Percentiles rank a stretch among this genome's conserved stretches.
These are phyloP conservation scores for Ciborinia camelliae DNA, from an alignment of 2,329 filamentous ascomycete species.

Conservation along the genomic window DNA sequence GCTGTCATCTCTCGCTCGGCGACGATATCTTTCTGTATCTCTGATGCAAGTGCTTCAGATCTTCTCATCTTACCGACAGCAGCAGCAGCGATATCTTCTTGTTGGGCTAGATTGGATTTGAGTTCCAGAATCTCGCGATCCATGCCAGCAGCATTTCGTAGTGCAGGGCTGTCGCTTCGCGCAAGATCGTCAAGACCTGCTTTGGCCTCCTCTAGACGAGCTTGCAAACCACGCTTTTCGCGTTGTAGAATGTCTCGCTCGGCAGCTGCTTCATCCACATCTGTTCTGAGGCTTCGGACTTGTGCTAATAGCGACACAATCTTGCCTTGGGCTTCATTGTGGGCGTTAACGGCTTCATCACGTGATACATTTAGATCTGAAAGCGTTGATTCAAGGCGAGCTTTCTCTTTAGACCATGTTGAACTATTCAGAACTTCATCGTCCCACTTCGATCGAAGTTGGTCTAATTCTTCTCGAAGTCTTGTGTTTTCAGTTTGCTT, in stretches of 20 bases:
- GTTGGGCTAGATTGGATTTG: conserved; percentile 82
- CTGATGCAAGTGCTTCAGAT: conserved; percentile 79
- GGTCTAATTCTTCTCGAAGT: conserved; percentile 92
- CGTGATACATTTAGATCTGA: conserved; percentile 86
- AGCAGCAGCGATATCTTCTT: conserved; percentile 87
- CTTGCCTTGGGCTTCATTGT: conserved; percentile 93
- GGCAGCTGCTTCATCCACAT: conserved; percentile 78
- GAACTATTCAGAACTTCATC: conserved; percentile 96
- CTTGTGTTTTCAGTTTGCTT: conserved; percentile 83
- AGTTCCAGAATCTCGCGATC: conserved; percentile 88
- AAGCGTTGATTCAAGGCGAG: conserved; percentile 82
- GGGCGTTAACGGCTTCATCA: conserved; percentile 87
- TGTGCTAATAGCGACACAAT: conserved; percentile 88
- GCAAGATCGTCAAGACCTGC: conserved; percentile 84
- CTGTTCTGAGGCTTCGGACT: conserved; percentile 76
- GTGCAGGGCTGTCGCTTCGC: conserved; percentile 77
- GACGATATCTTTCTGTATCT: conserved; percentile 90
- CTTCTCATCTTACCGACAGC: conserved; percentile 97
- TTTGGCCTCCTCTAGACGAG: conserved; percentile 81
- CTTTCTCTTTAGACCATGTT: conserved; percentile 97
- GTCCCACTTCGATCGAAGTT: conserved; percentile 94
- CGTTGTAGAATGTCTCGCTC: conserved; percentile 82
- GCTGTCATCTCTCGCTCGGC: conserved; percentile 79
- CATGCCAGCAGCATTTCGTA: conserved; percentile 83
- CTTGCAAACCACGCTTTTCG: conserved; percentile 87